These are phyloP conservation scores for Salpingoeca rosetta DNA, from an alignment of 78 protist genomes.

Conservation along the genomic window DNA sequence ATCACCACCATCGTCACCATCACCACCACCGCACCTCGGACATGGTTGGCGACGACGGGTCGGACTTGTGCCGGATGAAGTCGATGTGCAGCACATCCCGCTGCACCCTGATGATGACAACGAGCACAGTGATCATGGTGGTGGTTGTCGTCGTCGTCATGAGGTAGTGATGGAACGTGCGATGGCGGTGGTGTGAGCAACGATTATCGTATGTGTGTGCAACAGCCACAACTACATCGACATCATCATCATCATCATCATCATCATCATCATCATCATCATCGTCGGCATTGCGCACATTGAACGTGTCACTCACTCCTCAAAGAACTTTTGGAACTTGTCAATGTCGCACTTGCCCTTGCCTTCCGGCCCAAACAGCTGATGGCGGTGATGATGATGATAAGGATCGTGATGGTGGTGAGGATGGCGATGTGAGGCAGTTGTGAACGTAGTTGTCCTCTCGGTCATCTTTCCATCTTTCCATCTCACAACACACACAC, in stretches of 20 bases:
- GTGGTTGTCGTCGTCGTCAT: no score
- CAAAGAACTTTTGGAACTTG: background rate
- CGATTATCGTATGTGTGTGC: no score
- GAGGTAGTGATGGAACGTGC: no score
- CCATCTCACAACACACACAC: no score
- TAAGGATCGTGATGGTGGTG: background rate
- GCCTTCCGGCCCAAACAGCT: background rate
- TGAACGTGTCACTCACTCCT: background rate
- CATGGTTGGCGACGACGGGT: background rate
- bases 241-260: background rate
- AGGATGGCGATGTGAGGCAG: background rate
- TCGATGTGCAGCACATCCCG: background rate
- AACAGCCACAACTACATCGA: background rate
- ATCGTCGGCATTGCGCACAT: background rate
- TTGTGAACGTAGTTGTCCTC: background rate
- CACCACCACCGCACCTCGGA: background rate
- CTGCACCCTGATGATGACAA: background rate
- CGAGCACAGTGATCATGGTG: background rate
- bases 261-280: background rate
- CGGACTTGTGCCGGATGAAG: background rate
- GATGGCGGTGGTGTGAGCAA: no score
- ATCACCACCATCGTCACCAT: no score
- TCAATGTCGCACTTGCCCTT: background rate
- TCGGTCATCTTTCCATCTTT: no score
- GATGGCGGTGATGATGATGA: no score